Evolutionary conservation across 495 filamentous ascomycete species (phyloP).

Genomic region (Hypoxylon lienhwacheense): DNA sequence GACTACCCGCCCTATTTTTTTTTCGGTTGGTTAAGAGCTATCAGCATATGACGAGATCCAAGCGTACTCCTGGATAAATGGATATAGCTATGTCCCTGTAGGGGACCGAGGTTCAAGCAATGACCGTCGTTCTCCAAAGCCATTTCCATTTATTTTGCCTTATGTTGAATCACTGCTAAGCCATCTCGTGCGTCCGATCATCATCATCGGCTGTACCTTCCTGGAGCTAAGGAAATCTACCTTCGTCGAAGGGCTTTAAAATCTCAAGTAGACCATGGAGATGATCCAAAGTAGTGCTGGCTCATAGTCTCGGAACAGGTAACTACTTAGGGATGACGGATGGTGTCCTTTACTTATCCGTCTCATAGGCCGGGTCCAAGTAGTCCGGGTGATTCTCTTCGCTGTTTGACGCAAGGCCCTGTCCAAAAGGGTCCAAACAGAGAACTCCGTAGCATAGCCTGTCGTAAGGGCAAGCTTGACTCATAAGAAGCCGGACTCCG

Average conservation of each 20-base stretch:
- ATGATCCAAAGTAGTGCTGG: neutral
- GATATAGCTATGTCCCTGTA: neutral
- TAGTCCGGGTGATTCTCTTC: conserved; percentile 4
- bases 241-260: neutral
- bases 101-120: neutral
- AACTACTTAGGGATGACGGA: neutral
- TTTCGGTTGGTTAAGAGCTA: neutral
- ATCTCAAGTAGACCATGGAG: neutral
- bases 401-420: conserved; percentile 3
- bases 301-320: neutral
- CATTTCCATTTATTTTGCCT: neutral
- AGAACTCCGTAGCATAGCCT: conserved; percentile 3
- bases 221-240: conserved; percentile 1
- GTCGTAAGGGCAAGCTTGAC: conserved; percentile 6
- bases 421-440: neutral
- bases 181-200: neutral
- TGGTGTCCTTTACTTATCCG: conserved; percentile 1
- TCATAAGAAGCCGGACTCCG: conserved; percentile 53
- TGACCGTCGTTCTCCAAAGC: neutral
- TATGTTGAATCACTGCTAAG: neutral
- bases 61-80: neutral
- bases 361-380: conserved; percentile 4
- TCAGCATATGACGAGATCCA: neutral
- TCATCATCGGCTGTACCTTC: conserved; percentile 1
- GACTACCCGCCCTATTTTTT: neutral